Base-by-base conservation (phyloP, 2,329 filamentous ascomycete genomes). In the Ceratocystis huliohia region DNA sequence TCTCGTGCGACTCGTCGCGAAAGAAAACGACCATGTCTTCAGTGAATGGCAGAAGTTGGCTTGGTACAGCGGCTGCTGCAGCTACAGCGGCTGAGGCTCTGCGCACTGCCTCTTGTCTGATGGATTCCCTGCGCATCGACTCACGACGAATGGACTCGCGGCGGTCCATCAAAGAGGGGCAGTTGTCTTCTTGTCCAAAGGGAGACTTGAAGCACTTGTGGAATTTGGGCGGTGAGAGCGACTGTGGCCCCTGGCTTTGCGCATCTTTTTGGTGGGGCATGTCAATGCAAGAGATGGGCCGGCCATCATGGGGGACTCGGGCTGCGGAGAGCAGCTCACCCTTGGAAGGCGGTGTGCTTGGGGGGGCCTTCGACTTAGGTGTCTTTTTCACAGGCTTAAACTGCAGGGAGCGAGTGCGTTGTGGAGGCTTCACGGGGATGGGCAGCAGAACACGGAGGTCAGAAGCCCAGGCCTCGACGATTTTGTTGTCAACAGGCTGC, bases 21-120 rank as follows among this genome's bases (percentile, higher is more conserved):
- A 86, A 78, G 59, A 82, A 76, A 28, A 87, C 75, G 1, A 85
- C 76, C 1, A 85, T 71, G 68, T 87, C 81, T 70, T 87, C 84
- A 0, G 76, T 70, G 53, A 96, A 73, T 0, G 81, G 78, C 25
- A 87, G 74, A 0, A 84, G 59, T 10, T 65, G 63, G 15, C 30
- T 46, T 8, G 53, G 53, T 15, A 7, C 7, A 28, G 25, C 53
- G 17, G 53, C 22, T 17, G 53, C 53, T 1, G 53, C 53, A n/a
- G 53, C 53, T 25, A 28, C 53, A 33, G 53, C 53, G 1, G 53
- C 25, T 7, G 64, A 20, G n/a, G 65, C 28, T 8, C 45, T 28
- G 22, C 37, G 41, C 28, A 20, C 25, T 33, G 37, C 20, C 22
- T 50, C 41, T n/a, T 41, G 28, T 25, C 56, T 53, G 8, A 65